These are phyloP conservation scores for Amoebophrya sp. DNA, from an alignment of 169 alveolate genomes.

Conservation along the genomic window DNA sequence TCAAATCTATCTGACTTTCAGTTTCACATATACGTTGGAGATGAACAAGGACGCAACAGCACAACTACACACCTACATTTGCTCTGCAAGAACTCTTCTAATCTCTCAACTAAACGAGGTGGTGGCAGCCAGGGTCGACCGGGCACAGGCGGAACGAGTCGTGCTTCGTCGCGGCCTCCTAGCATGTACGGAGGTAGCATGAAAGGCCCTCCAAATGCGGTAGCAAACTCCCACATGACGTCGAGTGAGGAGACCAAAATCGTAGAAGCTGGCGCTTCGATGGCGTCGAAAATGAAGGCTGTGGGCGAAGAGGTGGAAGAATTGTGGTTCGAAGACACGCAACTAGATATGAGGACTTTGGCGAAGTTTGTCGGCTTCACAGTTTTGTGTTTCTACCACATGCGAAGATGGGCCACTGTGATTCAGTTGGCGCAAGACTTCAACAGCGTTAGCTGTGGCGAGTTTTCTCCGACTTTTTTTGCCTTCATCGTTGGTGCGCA, in stretches of 20 bases:
- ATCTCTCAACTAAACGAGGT: too few relatives aligned
- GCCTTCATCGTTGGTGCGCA: neutral
- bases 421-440: neutral
- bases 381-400: neutral
- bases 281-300: neutral
- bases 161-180: too few relatives aligned
- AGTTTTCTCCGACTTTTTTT: neutral
- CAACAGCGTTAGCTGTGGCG: neutral
- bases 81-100: too few relatives aligned
- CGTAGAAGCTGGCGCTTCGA: neutral
- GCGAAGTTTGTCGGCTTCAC: constrained; percentile 11
- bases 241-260: neutral
- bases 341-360: neutral
- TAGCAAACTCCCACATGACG: neutral
- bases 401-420: neutral
- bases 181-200: too few relatives aligned
- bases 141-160: too few relatives aligned
- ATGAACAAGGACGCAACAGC: too few relatives aligned
- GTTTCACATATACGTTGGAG: too few relatives aligned
- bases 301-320: neutral
- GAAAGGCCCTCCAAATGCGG: neutral
- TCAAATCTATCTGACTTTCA: too few relatives aligned
- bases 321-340: neutral
- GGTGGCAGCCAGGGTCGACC: too few relatives aligned
- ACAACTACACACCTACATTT: too few relatives aligned